Evolutionary conservation across 495 filamentous ascomycete species (phyloP).

Genomic region (Xylaria sp.): DNA sequence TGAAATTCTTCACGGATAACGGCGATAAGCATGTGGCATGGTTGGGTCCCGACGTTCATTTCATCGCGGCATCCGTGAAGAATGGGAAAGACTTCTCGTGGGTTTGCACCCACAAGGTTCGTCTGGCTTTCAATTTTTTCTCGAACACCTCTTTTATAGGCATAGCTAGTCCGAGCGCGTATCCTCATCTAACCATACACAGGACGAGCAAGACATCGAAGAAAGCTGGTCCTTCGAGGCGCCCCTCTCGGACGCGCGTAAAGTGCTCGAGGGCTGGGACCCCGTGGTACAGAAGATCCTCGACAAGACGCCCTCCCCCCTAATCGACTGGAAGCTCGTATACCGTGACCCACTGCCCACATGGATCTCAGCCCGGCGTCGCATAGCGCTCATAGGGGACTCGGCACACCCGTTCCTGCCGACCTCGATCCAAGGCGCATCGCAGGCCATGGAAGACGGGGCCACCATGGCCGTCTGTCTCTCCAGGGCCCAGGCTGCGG

Average conservation of each 20-base stretch:
- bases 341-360: slow-evolving; percentile 72
- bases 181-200: neutral
- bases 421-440: slow-evolving; percentile 74
- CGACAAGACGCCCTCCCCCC: slow-evolving; percentile 62
- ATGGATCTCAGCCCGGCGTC: slow-evolving; percentile 65
- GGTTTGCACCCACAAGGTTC: slow-evolving; percentile 70
- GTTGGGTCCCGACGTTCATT: slow-evolving; percentile 69
- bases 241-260: slow-evolving; percentile 64
- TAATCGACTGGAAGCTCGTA: slow-evolving; percentile 77
- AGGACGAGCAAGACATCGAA: slow-evolving; percentile 62
- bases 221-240: slow-evolving; percentile 71
- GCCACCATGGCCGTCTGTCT: slow-evolving; percentile 70
- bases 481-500: slow-evolving; percentile 37
- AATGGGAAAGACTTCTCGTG: slow-evolving; percentile 70
- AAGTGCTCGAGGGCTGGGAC: slow-evolving; percentile 69
- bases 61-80: slow-evolving; percentile 67
- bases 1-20: slow-evolving; percentile 64
- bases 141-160: neutral
- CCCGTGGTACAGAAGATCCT: slow-evolving; percentile 65
- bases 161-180: neutral
- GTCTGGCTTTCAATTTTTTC: neutral
- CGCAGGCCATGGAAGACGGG: slow-evolving; percentile 76
- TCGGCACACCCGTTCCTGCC: slow-evolving; percentile 77
- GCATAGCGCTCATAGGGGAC: slow-evolving; percentile 72
- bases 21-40: slow-evolving; percentile 70